Conservation (phyloP, 148 eudicot species). For the Vaccinium myrtillus region DNA sequence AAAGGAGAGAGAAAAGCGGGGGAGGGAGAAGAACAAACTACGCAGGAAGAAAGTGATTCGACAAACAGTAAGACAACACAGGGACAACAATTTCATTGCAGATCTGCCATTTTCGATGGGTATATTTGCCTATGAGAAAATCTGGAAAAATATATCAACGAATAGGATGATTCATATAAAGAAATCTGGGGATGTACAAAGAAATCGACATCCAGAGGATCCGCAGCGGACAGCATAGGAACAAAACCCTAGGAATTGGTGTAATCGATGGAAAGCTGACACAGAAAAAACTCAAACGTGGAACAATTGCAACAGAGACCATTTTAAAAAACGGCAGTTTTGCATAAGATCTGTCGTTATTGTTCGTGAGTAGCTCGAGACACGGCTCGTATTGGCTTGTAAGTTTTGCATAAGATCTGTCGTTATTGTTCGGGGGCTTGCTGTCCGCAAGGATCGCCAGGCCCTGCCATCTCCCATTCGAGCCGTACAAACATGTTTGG, state of each 20-base stretch:
- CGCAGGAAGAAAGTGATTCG: conserved; percentile 18
- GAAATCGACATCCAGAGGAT: background rate
- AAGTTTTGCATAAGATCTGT: no score
- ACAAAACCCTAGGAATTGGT: conserved; percentile 16
- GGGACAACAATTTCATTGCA: background rate
- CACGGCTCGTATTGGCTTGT: background rate
- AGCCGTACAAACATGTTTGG: no score
- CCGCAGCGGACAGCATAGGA: conserved; percentile 13
- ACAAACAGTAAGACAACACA: background rate
- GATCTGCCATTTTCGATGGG: conserved; percentile 14
- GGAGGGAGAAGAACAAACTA: background rate
- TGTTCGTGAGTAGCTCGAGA: background rate
- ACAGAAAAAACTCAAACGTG: conserved; percentile 6
- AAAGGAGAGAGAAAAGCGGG: conserved; percentile 13
- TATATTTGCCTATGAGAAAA: background rate
- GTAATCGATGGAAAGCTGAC: conserved; percentile 20
- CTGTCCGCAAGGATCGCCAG: no score
- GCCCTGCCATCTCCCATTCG: no score
- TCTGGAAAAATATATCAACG: background rate
- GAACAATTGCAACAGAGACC: background rate
- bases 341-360: background rate
- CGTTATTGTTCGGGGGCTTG: no score
- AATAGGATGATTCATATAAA: background rate
- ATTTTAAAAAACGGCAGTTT: conserved; percentile 1
- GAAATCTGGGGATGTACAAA: background rate